Evolutionary conservation across 139 green algal species (phyloP), one percentile per base, ranked within the genome.

Genomic region (Picochlorum sp.): DNA sequence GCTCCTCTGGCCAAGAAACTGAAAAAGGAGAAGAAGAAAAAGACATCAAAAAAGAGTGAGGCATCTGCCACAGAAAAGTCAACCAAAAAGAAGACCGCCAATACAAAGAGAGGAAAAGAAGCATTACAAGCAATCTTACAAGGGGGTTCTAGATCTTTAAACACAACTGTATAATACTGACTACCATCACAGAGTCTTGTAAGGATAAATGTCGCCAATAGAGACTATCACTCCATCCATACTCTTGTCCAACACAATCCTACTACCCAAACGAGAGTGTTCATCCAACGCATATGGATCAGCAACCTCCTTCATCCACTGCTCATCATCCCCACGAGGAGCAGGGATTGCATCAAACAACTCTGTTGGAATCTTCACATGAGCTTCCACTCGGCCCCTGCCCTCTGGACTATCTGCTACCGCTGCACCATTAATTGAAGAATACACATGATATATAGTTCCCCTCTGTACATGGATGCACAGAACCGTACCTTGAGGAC

Each of bases 321-420:
- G 13, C 16, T 45, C 15, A 21, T 66, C 60, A 37, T 66, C 60
- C 14, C 60, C 60, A 41, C 11, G 2, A 16, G 60, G 60, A 26
- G 34, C 31, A 26, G 60, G 60, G 24, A 66, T 38, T 20, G 20
- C 31, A 31, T 45, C 49, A 23, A 66, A 41, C 60, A 66, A n/a
- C n/a, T 66, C 60, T 41, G 52, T 66, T 14, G 60, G 60, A 18
- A 66, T 20, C n/a, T 66, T 66, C 6, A 66, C 37, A 31, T 66
- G 60, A 41, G 60, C 45, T 41, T 66, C 60, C 16, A 56, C 14
- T 5, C 6, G 24, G 10, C 37, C 60, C 23, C 60, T n/a, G 15
- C 60, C 60, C n/a, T 66, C 37, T 21, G 60, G 60, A 23, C 60
- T 55, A 66, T 16, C 23, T 6, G 37, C 34, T 26, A 66, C 6